Conservation (phyloP, 2,329 filamentous ascomycete genomes). For the Nannizzia gypsea region DNA sequence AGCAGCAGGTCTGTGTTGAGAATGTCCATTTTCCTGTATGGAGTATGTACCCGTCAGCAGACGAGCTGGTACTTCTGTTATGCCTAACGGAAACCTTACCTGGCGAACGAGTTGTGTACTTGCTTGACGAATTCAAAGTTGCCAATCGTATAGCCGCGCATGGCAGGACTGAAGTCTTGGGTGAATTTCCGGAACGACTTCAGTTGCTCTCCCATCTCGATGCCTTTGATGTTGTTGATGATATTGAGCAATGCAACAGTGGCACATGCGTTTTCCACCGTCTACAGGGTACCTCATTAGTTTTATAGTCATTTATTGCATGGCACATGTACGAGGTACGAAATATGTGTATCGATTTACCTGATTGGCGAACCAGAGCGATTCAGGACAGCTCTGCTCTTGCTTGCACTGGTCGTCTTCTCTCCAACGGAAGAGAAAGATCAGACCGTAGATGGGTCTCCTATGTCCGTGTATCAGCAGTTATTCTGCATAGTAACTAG, state of each 20-base stretch:
- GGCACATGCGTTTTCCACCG: constrained; percentile 73
- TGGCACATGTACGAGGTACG: neutral
- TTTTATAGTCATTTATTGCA: neutral
- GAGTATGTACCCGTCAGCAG: neutral
- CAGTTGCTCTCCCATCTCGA: constrained; percentile 60
- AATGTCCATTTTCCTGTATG: constrained; percentile 47
- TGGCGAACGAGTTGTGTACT: constrained; percentile 79
- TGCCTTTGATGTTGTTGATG: constrained; percentile 63
- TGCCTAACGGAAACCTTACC: constrained; percentile 32
- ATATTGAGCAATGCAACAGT: constrained; percentile 91
- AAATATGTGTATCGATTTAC: constrained; percentile 29
- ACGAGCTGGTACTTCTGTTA: neutral
- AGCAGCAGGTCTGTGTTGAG: constrained; percentile 58
- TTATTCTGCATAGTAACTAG: neutral
- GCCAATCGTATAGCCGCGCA: constrained; percentile 64
- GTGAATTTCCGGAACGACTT: constrained; percentile 63
- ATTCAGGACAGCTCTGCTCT: constrained; percentile 45
- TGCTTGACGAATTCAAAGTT: constrained; percentile 64
- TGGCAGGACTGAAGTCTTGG: constrained; percentile 52
- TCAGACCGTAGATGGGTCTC: constrained; percentile 68
- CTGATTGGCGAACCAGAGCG: constrained; percentile 92
- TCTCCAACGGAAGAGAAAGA: constrained; percentile 72
- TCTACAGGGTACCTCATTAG: constrained; percentile 36
- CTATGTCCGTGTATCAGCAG: constrained; percentile 30
- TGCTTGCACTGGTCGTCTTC: constrained; percentile 43